Percentiles rank a stretch among this genome's conserved stretches.
Conservation (phyloP, 305 asterid genomes). For the Euphrasia arctica region DNA sequence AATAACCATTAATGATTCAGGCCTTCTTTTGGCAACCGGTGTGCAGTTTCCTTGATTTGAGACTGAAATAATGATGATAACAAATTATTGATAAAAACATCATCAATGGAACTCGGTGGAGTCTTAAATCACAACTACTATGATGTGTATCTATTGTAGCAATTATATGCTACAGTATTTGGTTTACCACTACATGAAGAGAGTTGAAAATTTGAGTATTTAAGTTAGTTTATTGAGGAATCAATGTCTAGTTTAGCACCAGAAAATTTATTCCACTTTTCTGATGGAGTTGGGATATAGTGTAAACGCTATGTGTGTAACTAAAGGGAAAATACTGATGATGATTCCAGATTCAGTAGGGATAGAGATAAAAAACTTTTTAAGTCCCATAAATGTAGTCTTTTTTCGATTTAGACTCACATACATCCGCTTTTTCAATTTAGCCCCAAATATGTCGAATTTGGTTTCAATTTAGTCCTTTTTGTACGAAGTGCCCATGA, state of each 20-base stretch:
- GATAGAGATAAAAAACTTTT: no score
- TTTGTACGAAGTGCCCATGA: no score
- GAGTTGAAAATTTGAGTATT: background rate
- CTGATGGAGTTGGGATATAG: conserved; percentile 16
- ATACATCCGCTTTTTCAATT: no score
- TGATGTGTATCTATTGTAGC: conserved; percentile 2
- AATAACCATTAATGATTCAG: conserved; percentile 5
- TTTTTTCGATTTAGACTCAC: no score
- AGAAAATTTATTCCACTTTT: conserved; percentile 10
- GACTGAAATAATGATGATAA: conserved; percentile 11
- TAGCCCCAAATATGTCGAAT: no score
- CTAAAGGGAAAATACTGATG: background rate
- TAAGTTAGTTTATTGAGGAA: no score
- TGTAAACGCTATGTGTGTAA: conserved; percentile 19
- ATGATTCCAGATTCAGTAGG: background rate
- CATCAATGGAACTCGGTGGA: conserved; percentile 5
- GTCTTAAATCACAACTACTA: conserved; percentile 2
- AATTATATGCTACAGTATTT: conserved; percentile 1
- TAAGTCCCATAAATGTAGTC: no score
- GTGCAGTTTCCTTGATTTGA: conserved; percentile 18
- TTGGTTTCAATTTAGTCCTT: no score
- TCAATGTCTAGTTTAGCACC: background rate
- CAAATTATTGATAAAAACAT: background rate
- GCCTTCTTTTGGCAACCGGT: conserved; percentile 14
- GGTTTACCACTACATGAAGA: background rate